Percentiles rank a stretch among this genome's conserved stretches.
These are phyloP conservation scores for Zygnema circumcarinatum DNA, from an alignment of 139 green algal genomes.

Conservation along the genomic window DNA sequence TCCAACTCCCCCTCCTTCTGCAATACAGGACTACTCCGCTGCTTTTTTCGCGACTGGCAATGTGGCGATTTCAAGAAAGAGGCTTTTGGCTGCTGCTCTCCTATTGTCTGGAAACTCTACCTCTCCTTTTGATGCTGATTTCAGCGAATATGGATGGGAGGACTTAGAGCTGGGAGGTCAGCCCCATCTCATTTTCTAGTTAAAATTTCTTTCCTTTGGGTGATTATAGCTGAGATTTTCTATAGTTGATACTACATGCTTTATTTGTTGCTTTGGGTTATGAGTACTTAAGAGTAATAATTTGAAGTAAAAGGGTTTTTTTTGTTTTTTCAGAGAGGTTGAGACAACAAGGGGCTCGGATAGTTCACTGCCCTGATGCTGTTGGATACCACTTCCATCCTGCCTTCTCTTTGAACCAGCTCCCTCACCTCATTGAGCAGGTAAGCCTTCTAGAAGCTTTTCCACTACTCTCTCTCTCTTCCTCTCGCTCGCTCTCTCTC, in stretches of 20 bases:
- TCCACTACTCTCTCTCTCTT: background rate
- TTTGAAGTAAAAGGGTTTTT: too few species aligned
- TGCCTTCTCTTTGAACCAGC: constrained; percentile 48
- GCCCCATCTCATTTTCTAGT: background rate
- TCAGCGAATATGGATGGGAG: constrained; percentile 65
- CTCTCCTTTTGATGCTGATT: constrained; percentile 62
- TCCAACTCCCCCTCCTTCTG: background rate
- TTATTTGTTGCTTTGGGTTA: too few species aligned
- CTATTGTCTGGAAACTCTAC: background rate
- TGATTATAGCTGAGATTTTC: too few species aligned
- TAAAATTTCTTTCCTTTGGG: too few species aligned
- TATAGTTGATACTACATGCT: too few species aligned
- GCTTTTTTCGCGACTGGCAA: constrained; percentile 68
- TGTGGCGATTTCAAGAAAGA: constrained; percentile 55
- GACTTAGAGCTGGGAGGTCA: constrained; percentile 64
- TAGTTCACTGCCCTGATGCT: constrained; percentile 58
- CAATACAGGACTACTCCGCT: constrained; percentile 56
- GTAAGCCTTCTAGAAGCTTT: constrained; percentile 10
- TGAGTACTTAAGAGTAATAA: too few species aligned
- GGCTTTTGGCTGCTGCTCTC: constrained; percentile 18
- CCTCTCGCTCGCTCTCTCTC: background rate
- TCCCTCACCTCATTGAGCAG: constrained; percentile 61
- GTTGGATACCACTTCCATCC: constrained; percentile 66
- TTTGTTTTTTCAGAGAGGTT: constrained; percentile 58
- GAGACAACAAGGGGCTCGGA: constrained; percentile 48